Percentiles rank a stretch among this genome's conserved stretches.
phyloP scores from a whole-genome alignment of 352 stramenopile genomes.

The Pythium plurisporium region DNA sequence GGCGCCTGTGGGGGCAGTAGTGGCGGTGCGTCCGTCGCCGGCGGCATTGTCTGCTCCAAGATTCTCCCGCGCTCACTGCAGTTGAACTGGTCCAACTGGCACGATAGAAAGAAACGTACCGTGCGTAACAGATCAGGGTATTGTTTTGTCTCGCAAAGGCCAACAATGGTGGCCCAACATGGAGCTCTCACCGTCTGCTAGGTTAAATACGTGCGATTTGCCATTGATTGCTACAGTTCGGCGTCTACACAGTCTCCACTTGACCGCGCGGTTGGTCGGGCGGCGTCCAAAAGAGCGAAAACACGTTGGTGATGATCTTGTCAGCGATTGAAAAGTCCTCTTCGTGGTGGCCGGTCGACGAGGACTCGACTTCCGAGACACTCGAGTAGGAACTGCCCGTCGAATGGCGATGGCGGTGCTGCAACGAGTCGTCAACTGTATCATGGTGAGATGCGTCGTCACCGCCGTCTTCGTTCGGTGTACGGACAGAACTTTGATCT shows the following conservation, averaged over 20 bases:
- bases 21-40: background rate
- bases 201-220: slow-evolving; percentile 11
- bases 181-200: background rate
- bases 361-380: slow-evolving; percentile 9
- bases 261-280: slow-evolving; percentile 17
- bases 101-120: slow-evolving; percentile 2
- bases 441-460: no score
- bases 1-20: background rate
- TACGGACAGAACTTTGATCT: slow-evolving; percentile 8
- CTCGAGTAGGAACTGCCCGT: slow-evolving; percentile 1
- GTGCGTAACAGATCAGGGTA: background rate
- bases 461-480: slow-evolving; percentile 23
- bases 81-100: background rate
- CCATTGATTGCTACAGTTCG: background rate
- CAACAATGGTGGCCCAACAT: background rate
- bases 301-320: slow-evolving; percentile 81
- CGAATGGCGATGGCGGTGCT: background rate
- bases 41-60: background rate
- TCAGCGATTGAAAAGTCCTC: slow-evolving; percentile 63
- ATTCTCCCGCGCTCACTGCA: background rate
- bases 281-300: slow-evolving; percentile 77
- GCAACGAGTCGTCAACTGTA: slow-evolving; percentile 2
- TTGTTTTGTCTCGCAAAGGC: slow-evolving; percentile 14
- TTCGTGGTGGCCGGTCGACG: slow-evolving; percentile 15
- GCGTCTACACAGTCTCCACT: slow-evolving; percentile 25